Base-by-base conservation (phyloP, 352 stramenopile genomes). In the Phytophthora sojae region DNA sequence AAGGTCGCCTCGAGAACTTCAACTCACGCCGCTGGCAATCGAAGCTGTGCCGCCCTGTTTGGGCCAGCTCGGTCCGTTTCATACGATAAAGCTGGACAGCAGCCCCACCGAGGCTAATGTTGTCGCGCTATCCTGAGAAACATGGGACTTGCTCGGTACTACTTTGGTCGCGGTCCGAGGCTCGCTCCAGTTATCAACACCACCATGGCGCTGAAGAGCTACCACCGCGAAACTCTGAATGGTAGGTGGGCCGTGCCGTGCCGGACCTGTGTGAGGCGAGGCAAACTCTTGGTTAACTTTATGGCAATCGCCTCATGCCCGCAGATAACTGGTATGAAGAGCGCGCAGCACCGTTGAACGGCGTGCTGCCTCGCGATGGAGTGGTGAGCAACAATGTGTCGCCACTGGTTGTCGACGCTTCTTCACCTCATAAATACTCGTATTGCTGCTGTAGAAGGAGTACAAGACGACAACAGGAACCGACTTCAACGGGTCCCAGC, bases 301-400 rank as follows among this genome's bases (percentile, higher is more conserved):
- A 39, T 12, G 42, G 19, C 44, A 19, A 50, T 50, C n/a, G 14
- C 42, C 21, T 21, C 21, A 9, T 19, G 47, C 11, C 30, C 39
- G n/a, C 30, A 96, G 88, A 92, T 60, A 96, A 96, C 57, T 96
- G 88, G 88, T 94, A 84, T 58, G 88, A 96, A 77, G 88, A 96
- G 61, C 85, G 88, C 17, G 67, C 75, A 2, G 49, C 71, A 51
- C 78, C 85, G 19, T 64, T 96, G 11, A 91, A 90, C 26, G 83
- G 88, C 14, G 83, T 94, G 0, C 73, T 96, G 11, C 88, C 88
- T 32, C 52, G 72, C 17, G 85, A 95, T 63, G 76, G 76, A 64
- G 50, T 75, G 80, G 88, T 94, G 71, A 35, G 78, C 11, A 21
- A 21, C 21, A 21, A 21, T 21, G 21, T 21, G 21, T 21, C 21